Conservation (phyloP, 495 filamentous ascomycete genomes). For the Chaetomium tenue region DNA sequence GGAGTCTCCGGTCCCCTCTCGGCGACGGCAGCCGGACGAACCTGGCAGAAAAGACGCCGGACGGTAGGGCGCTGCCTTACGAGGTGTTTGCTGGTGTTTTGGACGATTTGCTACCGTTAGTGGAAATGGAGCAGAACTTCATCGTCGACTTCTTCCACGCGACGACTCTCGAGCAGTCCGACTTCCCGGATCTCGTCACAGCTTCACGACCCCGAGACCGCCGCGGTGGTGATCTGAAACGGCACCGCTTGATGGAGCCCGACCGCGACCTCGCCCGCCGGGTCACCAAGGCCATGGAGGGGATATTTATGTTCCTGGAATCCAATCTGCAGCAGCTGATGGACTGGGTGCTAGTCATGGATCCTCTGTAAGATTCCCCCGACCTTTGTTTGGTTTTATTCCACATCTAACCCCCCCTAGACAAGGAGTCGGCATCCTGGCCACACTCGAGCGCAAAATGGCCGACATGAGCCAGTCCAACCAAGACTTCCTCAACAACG, state of each 20-base stretch:
- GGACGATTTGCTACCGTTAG: slow-evolving; percentile 71
- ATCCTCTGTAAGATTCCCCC: slow-evolving; percentile 67
- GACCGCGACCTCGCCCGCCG: slow-evolving; percentile 78
- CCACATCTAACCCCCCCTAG: slow-evolving; percentile 37
- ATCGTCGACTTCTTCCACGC: slow-evolving; percentile 91
- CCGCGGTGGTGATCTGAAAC: slow-evolving; percentile 63
- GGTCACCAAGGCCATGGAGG: slow-evolving; percentile 80
- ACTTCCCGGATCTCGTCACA: slow-evolving; percentile 77
- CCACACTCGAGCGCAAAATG: slow-evolving; percentile 73
- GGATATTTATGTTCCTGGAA: slow-evolving; percentile 77
- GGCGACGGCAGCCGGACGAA: slow-evolving; percentile 59
- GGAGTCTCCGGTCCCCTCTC: slow-evolving; percentile 67
- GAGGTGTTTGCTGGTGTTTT: slow-evolving; percentile 82
- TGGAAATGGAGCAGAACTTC: slow-evolving; percentile 92
- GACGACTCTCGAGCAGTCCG: slow-evolving; percentile 67
- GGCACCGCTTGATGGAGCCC: slow-evolving; percentile 73
- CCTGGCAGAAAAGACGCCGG: slow-evolving; percentile 59
- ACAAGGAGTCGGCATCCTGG: slow-evolving; percentile 86
- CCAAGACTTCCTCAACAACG: slow-evolving; percentile 82
- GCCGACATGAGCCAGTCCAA: slow-evolving; percentile 77
- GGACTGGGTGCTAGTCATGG: slow-evolving; percentile 76
- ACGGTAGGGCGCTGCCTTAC: slow-evolving; percentile 66
- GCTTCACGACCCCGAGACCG: slow-evolving; percentile 65
- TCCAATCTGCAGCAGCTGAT: slow-evolving; percentile 74
- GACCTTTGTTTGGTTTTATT: background rate